Conservation (phyloP, 352 stramenopile genomes). For the Phytophthora uliginosa region DNA sequence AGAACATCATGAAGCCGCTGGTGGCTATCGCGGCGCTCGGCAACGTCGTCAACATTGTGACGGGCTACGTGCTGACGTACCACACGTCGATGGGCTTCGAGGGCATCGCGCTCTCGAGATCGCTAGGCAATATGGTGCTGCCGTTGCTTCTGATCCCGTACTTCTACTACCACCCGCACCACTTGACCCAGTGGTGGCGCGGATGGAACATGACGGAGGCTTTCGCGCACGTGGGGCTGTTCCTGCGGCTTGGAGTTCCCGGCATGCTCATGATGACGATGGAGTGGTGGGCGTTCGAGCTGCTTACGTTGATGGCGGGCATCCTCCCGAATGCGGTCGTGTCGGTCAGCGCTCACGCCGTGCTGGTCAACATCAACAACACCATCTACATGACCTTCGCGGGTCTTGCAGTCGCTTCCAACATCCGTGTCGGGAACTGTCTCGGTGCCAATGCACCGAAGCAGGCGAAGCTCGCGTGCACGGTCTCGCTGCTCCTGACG, state of each 20-base stretch:
- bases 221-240: slow-evolving; percentile 44
- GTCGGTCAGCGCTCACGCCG: slow-evolving; percentile 66
- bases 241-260: slow-evolving; percentile 31
- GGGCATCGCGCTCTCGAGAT: slow-evolving; percentile 72
- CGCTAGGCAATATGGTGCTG: slow-evolving; percentile 60
- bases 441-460: slow-evolving; percentile 56
- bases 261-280: slow-evolving; percentile 70
- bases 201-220: slow-evolving; percentile 53
- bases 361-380: slow-evolving; percentile 72
- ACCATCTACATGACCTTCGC: slow-evolving; percentile 76
- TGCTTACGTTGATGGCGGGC: slow-evolving; percentile 63
- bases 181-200: slow-evolving; percentile 54
- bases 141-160: slow-evolving; percentile 61
- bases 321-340: slow-evolving; percentile 62
- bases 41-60: slow-evolving; percentile 73
- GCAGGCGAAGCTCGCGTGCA: slow-evolving; percentile 55
- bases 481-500: slow-evolving; percentile 42
- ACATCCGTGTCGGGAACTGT: slow-evolving; percentile 75
- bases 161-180: slow-evolving; percentile 51
- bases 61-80: slow-evolving; percentile 78
- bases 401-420: slow-evolving; percentile 59
- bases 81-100: slow-evolving; percentile 79
- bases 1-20: slow-evolving; percentile 84
- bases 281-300: slow-evolving; percentile 79
- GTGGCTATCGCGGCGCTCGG: slow-evolving; percentile 67